Percentiles rank a stretch among this genome's conserved stretches.
Conservation (phyloP, 768 basidiomycete species). For the Panellus pusillus region DNA sequence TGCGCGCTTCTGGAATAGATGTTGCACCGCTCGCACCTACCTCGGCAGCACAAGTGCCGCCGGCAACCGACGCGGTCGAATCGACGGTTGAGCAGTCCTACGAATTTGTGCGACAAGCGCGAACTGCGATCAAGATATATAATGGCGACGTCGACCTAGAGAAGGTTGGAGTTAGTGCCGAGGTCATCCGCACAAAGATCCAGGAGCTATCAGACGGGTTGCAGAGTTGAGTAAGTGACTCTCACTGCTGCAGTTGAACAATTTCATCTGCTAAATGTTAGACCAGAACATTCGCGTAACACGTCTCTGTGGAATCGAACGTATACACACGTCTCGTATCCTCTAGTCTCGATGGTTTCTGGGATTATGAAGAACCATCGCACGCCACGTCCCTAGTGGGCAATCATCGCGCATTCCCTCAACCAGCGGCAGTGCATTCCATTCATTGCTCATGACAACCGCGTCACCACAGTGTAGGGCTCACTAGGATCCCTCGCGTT, state of each 20-base stretch:
- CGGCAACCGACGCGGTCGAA: slow-evolving; percentile 23
- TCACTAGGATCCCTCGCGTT: too few relatives aligned
- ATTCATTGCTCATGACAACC: too few relatives aligned
- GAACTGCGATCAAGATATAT: slow-evolving; percentile 56
- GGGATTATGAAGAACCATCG: too few relatives aligned
- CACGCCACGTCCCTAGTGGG: too few relatives aligned
- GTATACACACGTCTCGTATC: too few relatives aligned
- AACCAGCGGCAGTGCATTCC: too few relatives aligned
- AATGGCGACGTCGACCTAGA: slow-evolving; percentile 55
- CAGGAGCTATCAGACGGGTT: slow-evolving; percentile 51
- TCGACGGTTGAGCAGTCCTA: slow-evolving; percentile 53
- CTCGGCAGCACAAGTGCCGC: slow-evolving; percentile 5
- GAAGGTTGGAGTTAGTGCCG: slow-evolving; percentile 52
- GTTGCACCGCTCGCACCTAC: slow-evolving; percentile 29
- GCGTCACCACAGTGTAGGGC: too few relatives aligned
- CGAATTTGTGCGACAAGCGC: slow-evolving; percentile 58
- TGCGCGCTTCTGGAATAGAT: slow-evolving; percentile 56
- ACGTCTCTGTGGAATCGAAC: too few relatives aligned
- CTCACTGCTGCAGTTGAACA: too few relatives aligned
- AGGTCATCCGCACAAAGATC: slow-evolving; percentile 51
- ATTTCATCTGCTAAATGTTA: neutral
- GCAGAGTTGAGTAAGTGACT: slow-evolving; percentile 5
- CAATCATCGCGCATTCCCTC: too few relatives aligned
- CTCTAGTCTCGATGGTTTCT: too few relatives aligned
- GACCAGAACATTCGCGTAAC: neutral